These are phyloP conservation scores for Discostella pseudostelligera DNA, from an alignment of 108 stramenopile species.

Conservation along the genomic window DNA sequence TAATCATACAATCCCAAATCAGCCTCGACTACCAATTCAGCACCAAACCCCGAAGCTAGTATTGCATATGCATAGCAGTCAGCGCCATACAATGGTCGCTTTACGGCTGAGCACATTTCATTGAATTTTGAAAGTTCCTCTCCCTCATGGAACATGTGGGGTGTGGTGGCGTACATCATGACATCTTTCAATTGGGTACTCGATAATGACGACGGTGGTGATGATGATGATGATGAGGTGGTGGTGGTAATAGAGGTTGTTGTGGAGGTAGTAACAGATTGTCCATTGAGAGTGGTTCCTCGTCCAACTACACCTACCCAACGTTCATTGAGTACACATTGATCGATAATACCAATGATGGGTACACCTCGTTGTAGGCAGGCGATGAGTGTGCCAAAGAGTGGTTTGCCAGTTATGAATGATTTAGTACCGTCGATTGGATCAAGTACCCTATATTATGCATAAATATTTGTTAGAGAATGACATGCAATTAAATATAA, in stretches of 20 bases:
- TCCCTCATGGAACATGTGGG: conserved; percentile 55
- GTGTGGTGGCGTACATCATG: conserved; percentile 54
- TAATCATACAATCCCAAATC: conserved; percentile 63
- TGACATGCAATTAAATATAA: too few relatives aligned
- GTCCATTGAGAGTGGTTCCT: conserved; percentile 48
- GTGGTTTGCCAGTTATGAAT: conserved; percentile 61
- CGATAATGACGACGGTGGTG: neutral
- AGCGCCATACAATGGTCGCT: conserved; percentile 47
- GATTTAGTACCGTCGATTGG: conserved; percentile 63
- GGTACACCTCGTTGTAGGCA: conserved; percentile 44
- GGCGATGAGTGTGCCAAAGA: conserved; percentile 58
- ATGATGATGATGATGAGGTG: too few relatives aligned
- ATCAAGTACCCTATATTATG: conserved; percentile 41
- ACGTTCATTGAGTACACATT: conserved; percentile 54
- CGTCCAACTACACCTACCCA: conserved; percentile 52
- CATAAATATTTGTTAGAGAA: neutral
- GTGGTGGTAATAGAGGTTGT: neutral
- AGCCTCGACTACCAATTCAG: conserved; percentile 55
- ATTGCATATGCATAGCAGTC: conserved; percentile 66
- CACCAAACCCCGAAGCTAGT: conserved; percentile 55
- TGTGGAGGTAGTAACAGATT: conserved; percentile 32
- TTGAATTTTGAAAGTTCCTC: conserved; percentile 46
- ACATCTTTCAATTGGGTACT: conserved; percentile 27
- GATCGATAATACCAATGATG: conserved; percentile 57
- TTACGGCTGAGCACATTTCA: conserved; percentile 21